Conservation (phyloP, 2,329 filamentous ascomycete species). For the Phyllosticta citrichinensis region DNA sequence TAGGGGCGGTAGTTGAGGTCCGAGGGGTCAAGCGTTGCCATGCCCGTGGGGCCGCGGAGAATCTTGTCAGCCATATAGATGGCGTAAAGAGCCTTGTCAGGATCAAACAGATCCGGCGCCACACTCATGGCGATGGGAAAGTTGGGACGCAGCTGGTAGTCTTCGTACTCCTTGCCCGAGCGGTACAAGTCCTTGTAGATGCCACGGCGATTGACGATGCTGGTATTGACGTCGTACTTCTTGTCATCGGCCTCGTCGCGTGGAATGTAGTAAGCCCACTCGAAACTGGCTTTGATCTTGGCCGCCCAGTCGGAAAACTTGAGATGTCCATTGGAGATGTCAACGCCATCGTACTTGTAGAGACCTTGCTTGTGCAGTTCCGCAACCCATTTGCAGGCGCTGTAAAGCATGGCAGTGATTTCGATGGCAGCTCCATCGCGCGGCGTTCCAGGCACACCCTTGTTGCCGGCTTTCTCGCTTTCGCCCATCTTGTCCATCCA, state of each 20-base stretch:
- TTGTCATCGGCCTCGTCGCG: constrained; percentile 56
- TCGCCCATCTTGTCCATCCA: constrained; percentile 99
- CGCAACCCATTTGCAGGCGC: constrained; percentile 71
- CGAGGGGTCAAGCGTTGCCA: constrained; percentile 87
- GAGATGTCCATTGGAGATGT: constrained; percentile 52
- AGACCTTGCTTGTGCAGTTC: constrained; percentile 56
- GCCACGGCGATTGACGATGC: constrained; percentile 76
- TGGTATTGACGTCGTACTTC: constrained; percentile 69
- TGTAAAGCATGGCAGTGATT: constrained; percentile 89
- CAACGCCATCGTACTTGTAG: constrained; percentile 66
- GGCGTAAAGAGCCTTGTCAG: constrained; percentile 66
- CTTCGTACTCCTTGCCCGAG: constrained; percentile 90
- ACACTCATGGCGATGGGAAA: constrained; percentile 94
- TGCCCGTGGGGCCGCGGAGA: constrained; percentile 79
- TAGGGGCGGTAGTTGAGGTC: constrained; percentile 91
- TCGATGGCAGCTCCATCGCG: constrained; percentile 92
- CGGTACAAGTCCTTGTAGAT: constrained; percentile 97
- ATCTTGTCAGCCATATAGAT: constrained; percentile 69
- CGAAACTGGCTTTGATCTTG: constrained; percentile 76
- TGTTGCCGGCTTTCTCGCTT: constrained; percentile 78
- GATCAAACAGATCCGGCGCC: constrained; percentile 76
- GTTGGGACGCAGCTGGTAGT: constrained; percentile 92
- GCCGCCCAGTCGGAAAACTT: constrained; percentile 70
- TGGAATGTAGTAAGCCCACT: constrained; percentile 85
- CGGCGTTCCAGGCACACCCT: constrained; percentile 91